phyloP scores from a whole-genome alignment of 2,329 filamentous ascomycete species.

The Paraconiothyrium sp. region DNA sequence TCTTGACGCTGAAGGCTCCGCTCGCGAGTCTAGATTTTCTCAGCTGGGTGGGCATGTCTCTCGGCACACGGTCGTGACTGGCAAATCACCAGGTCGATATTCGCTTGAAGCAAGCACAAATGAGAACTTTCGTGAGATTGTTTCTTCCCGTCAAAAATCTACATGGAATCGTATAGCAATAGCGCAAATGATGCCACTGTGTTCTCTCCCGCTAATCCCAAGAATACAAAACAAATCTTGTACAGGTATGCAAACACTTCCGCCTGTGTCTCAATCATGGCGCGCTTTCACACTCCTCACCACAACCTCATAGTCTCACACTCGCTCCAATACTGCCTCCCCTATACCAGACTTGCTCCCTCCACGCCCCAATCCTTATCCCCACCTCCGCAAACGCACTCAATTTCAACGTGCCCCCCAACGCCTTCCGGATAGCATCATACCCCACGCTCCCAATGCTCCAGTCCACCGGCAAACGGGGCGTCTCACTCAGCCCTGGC shows the following conservation, averaged over 20 bases:
- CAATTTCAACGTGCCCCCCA: constrained; percentile 82
- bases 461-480: constrained; percentile 84
- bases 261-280: neutral
- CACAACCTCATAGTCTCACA: constrained; percentile 53
- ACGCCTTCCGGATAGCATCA: constrained; percentile 78
- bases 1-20: too few species aligned
- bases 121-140: neutral
- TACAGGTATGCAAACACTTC: constrained; percentile 4
- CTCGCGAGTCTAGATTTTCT: too few species aligned
- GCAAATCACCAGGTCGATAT: too few species aligned
- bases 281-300: neutral
- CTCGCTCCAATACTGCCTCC: constrained; percentile 59
- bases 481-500: constrained; percentile 76
- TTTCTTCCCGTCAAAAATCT: neutral
- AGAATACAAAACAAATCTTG: neutral
- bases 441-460: constrained; percentile 80
- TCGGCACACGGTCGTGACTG: too few species aligned
- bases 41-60: too few species aligned
- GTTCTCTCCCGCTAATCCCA: neutral
- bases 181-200: neutral
- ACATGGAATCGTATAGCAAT: neutral
- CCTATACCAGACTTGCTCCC: constrained; percentile 66
- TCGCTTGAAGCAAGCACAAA: neutral
- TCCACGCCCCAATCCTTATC: constrained; percentile 78
- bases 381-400: constrained; percentile 81